Evolutionary conservation across 306 rosid genomes (phyloP).

Genomic region (Urtica urens): DNA sequence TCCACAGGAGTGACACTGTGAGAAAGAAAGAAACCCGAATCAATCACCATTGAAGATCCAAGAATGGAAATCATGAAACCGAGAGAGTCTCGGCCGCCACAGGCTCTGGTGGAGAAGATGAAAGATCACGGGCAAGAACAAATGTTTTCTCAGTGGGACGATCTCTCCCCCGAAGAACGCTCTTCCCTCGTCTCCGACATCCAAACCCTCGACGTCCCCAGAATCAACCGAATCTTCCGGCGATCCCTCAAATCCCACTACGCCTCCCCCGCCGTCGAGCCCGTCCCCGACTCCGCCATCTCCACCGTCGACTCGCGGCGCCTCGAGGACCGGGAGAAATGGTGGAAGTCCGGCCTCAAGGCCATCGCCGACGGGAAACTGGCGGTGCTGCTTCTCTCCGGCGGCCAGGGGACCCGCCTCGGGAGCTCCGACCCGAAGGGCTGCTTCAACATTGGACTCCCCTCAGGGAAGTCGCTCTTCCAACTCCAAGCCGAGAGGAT

Average conservation of each 20-base stretch:
- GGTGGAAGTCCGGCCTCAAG: constrained; percentile 97
- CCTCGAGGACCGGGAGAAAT: constrained; percentile 72
- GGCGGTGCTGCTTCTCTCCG: constrained; percentile 88
- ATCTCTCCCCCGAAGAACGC: constrained; percentile 73
- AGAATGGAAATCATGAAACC: too few species aligned
- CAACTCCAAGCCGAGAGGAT: constrained; percentile 99
- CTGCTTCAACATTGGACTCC: constrained; percentile 96
- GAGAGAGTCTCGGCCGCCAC: constrained; percentile 44
- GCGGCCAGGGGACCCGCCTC: constrained; percentile 99
- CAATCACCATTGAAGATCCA: too few species aligned
- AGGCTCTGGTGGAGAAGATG: constrained; percentile 70
- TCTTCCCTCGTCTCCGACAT: constrained; percentile 74
- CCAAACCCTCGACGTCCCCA: constrained; percentile 65
- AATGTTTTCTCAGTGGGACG: constrained; percentile 84
- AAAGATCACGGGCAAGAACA: constrained; percentile 98
- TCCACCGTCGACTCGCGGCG: constrained; percentile 74
- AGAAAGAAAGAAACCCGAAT: too few species aligned
- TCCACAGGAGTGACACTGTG: too few species aligned
- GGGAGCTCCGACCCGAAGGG: constrained; percentile 99
- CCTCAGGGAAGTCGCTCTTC: constrained; percentile 93
- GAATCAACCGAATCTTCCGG: constrained; percentile 85
- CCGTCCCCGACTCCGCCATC: constrained; percentile 61
- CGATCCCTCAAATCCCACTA: constrained; percentile 84
- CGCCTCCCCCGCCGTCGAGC: constrained; percentile 8
- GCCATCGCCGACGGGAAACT: constrained; percentile 80